These are phyloP conservation scores for Mycena kentingensis DNA, from an alignment of 768 basidiomycete genomes.

Conservation along the genomic window DNA sequence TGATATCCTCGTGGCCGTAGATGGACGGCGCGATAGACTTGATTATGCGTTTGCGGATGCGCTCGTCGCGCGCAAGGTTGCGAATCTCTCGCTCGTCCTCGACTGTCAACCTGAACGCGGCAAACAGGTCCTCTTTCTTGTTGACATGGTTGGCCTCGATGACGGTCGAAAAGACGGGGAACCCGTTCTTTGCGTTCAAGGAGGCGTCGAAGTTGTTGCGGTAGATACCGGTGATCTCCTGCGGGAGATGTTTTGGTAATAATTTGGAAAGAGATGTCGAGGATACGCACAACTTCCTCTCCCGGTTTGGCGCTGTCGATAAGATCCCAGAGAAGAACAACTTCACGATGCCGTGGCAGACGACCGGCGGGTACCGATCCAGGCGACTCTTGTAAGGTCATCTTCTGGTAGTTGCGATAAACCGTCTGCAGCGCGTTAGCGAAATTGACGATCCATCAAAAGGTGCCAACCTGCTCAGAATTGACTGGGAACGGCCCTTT, in stretches of 20 bases:
- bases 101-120: constrained; percentile 96
- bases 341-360: constrained; percentile 94
- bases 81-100: constrained; percentile 96
- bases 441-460: background rate
- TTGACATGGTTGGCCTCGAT: constrained; percentile 98
- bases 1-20: constrained; percentile 99
- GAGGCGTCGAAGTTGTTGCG: constrained; percentile 99
- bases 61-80: constrained; percentile 82
- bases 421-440: constrained; percentile 66
- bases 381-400: constrained; percentile 97
- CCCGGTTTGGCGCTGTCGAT: constrained; percentile 98
- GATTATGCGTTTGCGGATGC: constrained; percentile 95
- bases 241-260: constrained; percentile 16
- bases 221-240: constrained; percentile 98
- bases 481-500: constrained; percentile 96
- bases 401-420: constrained; percentile 97
- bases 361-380: constrained; percentile 98
- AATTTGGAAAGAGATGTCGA: background rate
- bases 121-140: constrained; percentile 98
- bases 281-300: constrained; percentile 85
- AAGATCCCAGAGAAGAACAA: constrained; percentile 95
- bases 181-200: constrained; percentile 97
- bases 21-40: constrained; percentile 99
- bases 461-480: constrained; percentile 78
- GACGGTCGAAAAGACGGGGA: constrained; percentile 98